Evolutionary conservation across 2,329 filamentous ascomycete genomes (phyloP).

Genomic region (Aspergillus fructus): DNA sequence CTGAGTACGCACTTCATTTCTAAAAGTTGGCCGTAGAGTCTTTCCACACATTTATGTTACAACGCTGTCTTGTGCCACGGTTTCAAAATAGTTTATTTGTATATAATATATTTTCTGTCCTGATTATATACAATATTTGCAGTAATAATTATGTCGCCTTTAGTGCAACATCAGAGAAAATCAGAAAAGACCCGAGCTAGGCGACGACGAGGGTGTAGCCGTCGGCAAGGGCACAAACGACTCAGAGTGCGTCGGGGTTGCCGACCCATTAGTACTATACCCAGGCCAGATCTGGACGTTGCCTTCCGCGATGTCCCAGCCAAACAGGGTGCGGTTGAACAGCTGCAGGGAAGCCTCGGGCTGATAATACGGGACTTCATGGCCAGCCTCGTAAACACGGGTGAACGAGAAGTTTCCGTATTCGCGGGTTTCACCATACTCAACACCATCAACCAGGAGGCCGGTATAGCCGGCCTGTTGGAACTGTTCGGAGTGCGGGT

Average conservation of each 20-base stretch:
- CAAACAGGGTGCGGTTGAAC: slow-evolving; percentile 60
- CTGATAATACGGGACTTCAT: slow-evolving; percentile 59
- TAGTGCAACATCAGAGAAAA: background rate
- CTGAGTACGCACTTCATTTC: too few relatives aligned
- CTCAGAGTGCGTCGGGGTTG: slow-evolving; percentile 48
- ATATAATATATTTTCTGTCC: background rate
- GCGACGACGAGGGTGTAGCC: slow-evolving; percentile 1
- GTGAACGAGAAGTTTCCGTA: slow-evolving; percentile 72
- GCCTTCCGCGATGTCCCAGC: slow-evolving; percentile 58
- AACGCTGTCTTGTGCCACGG: too few relatives aligned
- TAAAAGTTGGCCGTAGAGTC: too few relatives aligned
- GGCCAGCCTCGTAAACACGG: slow-evolving; percentile 65
- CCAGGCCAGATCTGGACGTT: slow-evolving; percentile 29
- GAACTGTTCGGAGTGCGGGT: slow-evolving; percentile 57
- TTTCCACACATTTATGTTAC: background rate
- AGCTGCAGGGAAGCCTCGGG: slow-evolving; percentile 60
- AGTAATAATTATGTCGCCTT: too few relatives aligned
- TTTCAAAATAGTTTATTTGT: background rate
- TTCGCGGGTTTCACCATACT: slow-evolving; percentile 72
- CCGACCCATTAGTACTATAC: slow-evolving; percentile 43
- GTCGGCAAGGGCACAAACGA: slow-evolving; percentile 36
- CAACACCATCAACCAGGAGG: slow-evolving; percentile 64
- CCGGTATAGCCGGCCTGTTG: slow-evolving; percentile 68
- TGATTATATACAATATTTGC: background rate
- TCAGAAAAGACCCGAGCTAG: slow-evolving; percentile 6